A percentile compares a stretch with the other conserved stretches of the same genome.
phyloP scores from a whole-genome alignment of 2,329 filamentous ascomycete species.

The Mycosphaerella arachidis region DNA sequence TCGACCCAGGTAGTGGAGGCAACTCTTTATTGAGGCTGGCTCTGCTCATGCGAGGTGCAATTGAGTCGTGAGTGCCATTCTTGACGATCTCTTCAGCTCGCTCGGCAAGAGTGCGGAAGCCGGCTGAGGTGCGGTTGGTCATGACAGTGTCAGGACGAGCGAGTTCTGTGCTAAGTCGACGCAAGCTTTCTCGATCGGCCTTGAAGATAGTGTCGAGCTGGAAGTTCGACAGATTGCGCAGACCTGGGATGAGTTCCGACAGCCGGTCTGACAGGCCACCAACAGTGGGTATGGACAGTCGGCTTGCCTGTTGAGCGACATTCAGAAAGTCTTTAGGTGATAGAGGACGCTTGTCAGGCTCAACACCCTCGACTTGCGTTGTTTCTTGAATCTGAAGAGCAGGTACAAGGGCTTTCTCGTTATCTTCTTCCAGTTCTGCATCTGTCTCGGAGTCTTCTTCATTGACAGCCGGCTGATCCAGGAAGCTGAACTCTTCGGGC shows the following conservation, averaged over 20 bases:
- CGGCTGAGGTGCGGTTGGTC: conserved; percentile 34
- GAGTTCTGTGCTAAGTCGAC: conserved; percentile 21
- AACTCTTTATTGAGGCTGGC: conserved; percentile 33
- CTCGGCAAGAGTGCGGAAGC: conserved; percentile 36
- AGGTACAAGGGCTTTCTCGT: conserved; percentile 21
- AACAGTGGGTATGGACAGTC: conserved; percentile 45
- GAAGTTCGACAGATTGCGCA: conserved; percentile 35
- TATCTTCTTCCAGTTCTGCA: conserved; percentile 17
- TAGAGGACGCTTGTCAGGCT: conserved; percentile 29
- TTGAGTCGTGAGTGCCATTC: conserved; percentile 36
- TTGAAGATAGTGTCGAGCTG: conserved; percentile 35
- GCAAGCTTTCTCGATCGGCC: conserved; percentile 34
- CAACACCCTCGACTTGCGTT: conserved; percentile 20
- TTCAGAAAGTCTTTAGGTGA: conserved; percentile 41
- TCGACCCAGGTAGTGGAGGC: conserved; percentile 32
- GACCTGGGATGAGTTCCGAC: conserved; percentile 43
- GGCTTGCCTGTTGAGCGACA: conserved; percentile 41
- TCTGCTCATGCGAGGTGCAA: conserved; percentile 17
- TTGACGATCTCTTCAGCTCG: conserved; percentile 36
- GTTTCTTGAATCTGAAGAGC: conserved; percentile 25
- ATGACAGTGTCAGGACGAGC: conserved; percentile 31
- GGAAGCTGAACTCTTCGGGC: conserved; percentile 36
- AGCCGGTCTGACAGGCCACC: conserved; percentile 43
- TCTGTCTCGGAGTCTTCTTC: conserved; percentile 15
- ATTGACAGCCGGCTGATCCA: conserved; percentile 17